Base-by-base conservation (phyloP, 1,284 basidiomycete genomes). In the Anthracocystis panici-leucophaei region DNA sequence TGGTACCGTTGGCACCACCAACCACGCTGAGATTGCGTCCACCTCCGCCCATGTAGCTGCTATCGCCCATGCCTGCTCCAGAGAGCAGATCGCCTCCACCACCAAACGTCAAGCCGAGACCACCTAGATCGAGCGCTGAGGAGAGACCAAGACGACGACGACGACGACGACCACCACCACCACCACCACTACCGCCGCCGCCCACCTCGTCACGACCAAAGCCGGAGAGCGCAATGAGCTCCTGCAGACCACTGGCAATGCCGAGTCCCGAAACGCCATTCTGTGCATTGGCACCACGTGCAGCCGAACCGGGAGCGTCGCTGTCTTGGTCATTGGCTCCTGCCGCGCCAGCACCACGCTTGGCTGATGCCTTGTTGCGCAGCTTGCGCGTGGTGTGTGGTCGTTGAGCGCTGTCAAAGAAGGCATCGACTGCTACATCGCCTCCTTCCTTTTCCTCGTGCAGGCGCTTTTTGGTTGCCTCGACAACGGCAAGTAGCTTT, bases 331-430 rank as follows among this genome's bases (percentile, higher is more conserved):
- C 70, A 20, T 48, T 58, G 14, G 16, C 74, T 38, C 14, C 35
- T 27, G 53, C 64, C 27, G 51, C 55, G 46, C 40, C 41, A 31
- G 51, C 56, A 25, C 65, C 58, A 16, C 63, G 41, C 31, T 61
- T 69, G 55, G 54, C 61, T 5, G 60, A 65, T 21, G 67, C 73
- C 63, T 84, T 84, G 78, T 83, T 82, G 16, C 83, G 80, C 57
- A 84, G 66, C 65, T 84, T 83, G n/a, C 83, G 78, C 25, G 82
- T 84, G 0, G 83, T 77, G 49, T 83, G 82, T n/a, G 79, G 75
- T 51, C 83, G 70, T 46, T 80, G 77, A 38, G 78, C 65, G 14
- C 70, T 57, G 59, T 82, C 80, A 21, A 82, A 71, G 62, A 81
- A 76, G 35, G 77, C 65, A 33, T 81, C 82, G 16, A 76, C 75